Conservation (phyloP, 257 asterid species). For the Capsicum baccatum region DNA sequence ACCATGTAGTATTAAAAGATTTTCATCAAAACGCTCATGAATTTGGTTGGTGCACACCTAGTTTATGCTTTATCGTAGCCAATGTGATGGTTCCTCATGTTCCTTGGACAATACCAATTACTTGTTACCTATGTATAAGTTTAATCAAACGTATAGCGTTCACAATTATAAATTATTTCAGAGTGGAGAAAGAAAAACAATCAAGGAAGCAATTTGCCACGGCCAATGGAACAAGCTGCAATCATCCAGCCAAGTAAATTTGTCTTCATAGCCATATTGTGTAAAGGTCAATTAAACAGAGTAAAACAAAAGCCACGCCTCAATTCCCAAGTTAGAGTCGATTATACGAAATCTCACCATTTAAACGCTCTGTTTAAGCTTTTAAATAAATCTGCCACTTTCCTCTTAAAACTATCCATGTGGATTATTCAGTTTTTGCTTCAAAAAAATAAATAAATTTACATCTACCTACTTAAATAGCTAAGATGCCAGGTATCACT, state of each 20-base stretch:
- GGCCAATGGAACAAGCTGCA: constrained; percentile 37
- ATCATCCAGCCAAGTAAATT: neutral
- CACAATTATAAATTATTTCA: neutral
- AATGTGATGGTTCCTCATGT: no score
- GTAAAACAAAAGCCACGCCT: no score
- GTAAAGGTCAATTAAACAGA: neutral
- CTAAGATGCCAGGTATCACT: no score
- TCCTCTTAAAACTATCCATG: neutral
- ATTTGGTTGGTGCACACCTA: no score
- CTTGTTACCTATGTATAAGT: no score
- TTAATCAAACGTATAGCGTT: neutral
- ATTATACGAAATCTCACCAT: neutral
- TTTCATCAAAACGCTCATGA: no score
- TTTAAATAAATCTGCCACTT: neutral
- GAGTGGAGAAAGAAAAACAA: neutral
- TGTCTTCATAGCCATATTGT: neutral
- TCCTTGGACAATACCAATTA: no score
- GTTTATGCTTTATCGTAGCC: no score
- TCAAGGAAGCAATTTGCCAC: neutral
- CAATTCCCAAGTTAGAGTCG: neutral
- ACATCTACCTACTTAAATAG: neutral
- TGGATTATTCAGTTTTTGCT: neutral
- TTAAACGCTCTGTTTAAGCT: neutral
- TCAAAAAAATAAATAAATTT: neutral
- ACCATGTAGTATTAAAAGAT: no score